A percentile compares a stretch with the other conserved stretches of the same genome.
Conservation (phyloP, 1,284 basidiomycete species). For the Cryptococcus depauperatus region DNA sequence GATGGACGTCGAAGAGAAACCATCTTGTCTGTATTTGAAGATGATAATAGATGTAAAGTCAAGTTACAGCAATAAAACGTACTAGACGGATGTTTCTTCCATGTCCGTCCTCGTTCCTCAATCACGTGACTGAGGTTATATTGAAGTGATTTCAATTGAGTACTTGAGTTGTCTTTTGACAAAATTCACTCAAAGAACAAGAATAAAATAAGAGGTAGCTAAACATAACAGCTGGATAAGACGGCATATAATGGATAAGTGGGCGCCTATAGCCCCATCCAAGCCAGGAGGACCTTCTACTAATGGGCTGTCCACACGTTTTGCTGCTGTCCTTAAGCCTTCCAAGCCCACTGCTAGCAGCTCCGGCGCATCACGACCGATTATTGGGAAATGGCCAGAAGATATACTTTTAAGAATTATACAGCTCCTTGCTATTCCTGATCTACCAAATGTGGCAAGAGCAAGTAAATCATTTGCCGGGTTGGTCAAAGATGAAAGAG, state of each 20-base stretch:
- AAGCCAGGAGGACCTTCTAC: conserved; percentile 34
- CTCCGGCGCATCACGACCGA: conserved; percentile 34
- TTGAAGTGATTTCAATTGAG: too few relatives aligned
- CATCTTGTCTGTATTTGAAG: too few relatives aligned
- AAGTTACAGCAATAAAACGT: too few relatives aligned
- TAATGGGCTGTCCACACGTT: conserved; percentile 54
- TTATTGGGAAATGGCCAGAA: conserved; percentile 68
- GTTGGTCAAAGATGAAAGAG: conserved; percentile 59
- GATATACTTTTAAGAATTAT: conserved; percentile 68
- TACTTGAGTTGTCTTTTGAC: too few relatives aligned
- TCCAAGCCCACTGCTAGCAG: conserved; percentile 48
- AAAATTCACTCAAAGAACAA: too few relatives aligned
- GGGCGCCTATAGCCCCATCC: conserved; percentile 37
- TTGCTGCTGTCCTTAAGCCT: conserved; percentile 38
- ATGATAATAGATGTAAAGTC: too few relatives aligned
- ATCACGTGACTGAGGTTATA: too few relatives aligned
- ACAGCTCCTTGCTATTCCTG: conserved; percentile 62
- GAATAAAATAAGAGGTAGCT: too few relatives aligned
- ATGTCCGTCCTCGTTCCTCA: too few relatives aligned
- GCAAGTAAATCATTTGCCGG: conserved; percentile 57
- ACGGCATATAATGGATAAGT: conserved; percentile 37
- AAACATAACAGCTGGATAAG: too few relatives aligned
- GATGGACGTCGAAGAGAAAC: conserved; percentile 31
- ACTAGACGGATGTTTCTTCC: too few relatives aligned
- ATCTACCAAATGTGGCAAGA: conserved; percentile 65